These are phyloP conservation scores for Hyphopichia wangnamkhiaoensis DNA, from an alignment of 1,139 yeast genomes.

Conservation along the genomic window DNA sequence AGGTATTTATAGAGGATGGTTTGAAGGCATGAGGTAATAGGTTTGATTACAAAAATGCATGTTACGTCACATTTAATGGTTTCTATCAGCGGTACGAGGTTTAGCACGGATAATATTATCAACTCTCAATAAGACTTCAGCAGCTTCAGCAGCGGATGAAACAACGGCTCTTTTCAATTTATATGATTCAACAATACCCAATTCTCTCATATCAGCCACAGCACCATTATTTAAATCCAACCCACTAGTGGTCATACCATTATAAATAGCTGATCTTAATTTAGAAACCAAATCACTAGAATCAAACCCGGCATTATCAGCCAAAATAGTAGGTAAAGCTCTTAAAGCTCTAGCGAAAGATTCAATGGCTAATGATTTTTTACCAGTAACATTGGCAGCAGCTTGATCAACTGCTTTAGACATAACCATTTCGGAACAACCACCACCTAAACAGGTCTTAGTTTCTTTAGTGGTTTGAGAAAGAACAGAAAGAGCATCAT, in stretches of 20 bases:
- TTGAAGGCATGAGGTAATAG: neutral
- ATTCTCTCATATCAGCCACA: conserved; percentile 91
- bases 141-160: conserved; percentile 95
- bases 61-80: conserved; percentile 23
- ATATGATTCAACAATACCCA: conserved; percentile 89
- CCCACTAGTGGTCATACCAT: conserved; percentile 90
- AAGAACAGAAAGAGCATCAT: conserved; percentile 92
- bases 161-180: conserved; percentile 93
- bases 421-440: conserved; percentile 98
- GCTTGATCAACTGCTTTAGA: conserved; percentile 95
- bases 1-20: no score
- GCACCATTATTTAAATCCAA: conserved; percentile 81
- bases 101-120: conserved; percentile 96
- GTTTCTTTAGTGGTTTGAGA: conserved; percentile 95
- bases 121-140: conserved; percentile 90
- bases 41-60: neutral
- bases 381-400: conserved; percentile 92
- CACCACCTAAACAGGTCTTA: conserved; percentile 96
- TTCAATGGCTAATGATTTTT: conserved; percentile 91
- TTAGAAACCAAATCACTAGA: conserved; percentile 90
- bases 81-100: conserved; percentile 95
- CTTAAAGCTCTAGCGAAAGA: conserved; percentile 92
- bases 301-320: conserved; percentile 97
- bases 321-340: conserved; percentile 91
- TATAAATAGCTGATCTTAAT: conserved; percentile 88